These are phyloP conservation scores for Flaveria sonorensis DNA, from an alignment of 129 eudicot genomes.

Conservation along the genomic window DNA sequence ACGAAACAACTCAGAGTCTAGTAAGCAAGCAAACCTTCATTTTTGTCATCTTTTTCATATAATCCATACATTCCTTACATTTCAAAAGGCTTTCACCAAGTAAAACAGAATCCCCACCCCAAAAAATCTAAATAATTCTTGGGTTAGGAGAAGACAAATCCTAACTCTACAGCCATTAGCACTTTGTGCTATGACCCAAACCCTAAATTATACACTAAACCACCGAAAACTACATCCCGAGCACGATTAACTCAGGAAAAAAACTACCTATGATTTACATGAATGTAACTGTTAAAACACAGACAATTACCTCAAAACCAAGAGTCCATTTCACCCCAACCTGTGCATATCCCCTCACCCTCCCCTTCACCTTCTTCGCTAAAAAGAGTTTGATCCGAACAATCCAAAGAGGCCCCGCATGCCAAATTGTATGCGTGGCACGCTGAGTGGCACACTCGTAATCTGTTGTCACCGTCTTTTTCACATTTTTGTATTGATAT, in stretches of 20 bases:
- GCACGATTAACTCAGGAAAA: slow-evolving; percentile 26
- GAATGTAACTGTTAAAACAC: slow-evolving; percentile 19
- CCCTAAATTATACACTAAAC: slow-evolving; percentile 45
- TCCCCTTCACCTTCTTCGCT: slow-evolving; percentile 54
- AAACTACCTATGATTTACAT: slow-evolving; percentile 74
- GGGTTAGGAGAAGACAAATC: slow-evolving; percentile 38
- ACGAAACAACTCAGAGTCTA: neutral
- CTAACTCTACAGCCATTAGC: slow-evolving; percentile 51
- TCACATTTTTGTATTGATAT: slow-evolving; percentile 96
- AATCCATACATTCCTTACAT: slow-evolving; percentile 35
- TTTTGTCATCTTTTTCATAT: slow-evolving; percentile 18
- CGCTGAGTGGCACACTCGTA: slow-evolving; percentile 91
- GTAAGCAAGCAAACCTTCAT: slow-evolving; percentile 13
- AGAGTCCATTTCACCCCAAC: slow-evolving; percentile 73
- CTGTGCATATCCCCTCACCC: slow-evolving; percentile 77
- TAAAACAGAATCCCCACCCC: slow-evolving; percentile 31
- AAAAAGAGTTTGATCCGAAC: slow-evolving; percentile 94
- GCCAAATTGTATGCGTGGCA: slow-evolving; percentile 92
- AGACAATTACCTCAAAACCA: slow-evolving; percentile 50
- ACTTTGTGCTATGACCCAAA: slow-evolving; percentile 48
- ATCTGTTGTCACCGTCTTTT: slow-evolving; percentile 83
- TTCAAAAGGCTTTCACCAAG: slow-evolving; percentile 19
- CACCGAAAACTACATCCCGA: slow-evolving; percentile 34
- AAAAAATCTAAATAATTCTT: slow-evolving; percentile 32
- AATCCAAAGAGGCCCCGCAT: slow-evolving; percentile 93